Base-by-base conservation (phyloP, 441 rosid genomes). In the Gossypium gossypioides region DNA sequence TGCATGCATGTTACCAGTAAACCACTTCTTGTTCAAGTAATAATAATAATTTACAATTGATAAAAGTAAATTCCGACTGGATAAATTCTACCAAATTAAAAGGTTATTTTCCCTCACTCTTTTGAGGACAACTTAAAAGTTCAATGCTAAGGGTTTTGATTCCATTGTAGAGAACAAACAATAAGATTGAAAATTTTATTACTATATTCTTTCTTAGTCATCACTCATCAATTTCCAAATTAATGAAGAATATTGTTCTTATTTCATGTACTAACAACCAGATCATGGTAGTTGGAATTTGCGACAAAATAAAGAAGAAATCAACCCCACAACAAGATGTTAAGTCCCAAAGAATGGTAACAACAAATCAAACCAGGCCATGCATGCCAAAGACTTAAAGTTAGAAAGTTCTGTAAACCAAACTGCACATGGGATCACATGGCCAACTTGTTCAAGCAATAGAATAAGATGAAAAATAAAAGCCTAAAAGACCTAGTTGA, bases 341-440 rank as follows among this genome's bases (percentile, higher is more conserved):
- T 46, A 55, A 62, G 64, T 58, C 32, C 22, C 19, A n/a, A 61
- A 40, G 56, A 74, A 77, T 68, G 74, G 76, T 59, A 69, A 75
- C 68, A 69, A 54, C 25, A 68, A 24, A 76, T 69, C 42, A 71
- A 55, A 72, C 74, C 66, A 78, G 70, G 75, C 63, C 55, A 65
- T 51, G 68, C 1, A 62, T 58, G 67, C 7, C 68, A 62, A 16
- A 50, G 7, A 50, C 44, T 16, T 4, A 48, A 50, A 65, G 70
- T 66, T 66, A 57, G 16, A 25, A 50, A 50, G 58, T 68, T 27
- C 6, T 24, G n/a, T 50, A 1, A 37, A 64, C 79, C 82, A 42
- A 76, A 70, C 46, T 52, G 84, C 84, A 81, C 83, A 83, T 81
- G 82, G 81, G 70, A 81, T 80, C 87, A 80, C 84, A 80, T 84